Base-by-base conservation (phyloP, 148 eudicot species). In the Rheum nobile region DNA sequence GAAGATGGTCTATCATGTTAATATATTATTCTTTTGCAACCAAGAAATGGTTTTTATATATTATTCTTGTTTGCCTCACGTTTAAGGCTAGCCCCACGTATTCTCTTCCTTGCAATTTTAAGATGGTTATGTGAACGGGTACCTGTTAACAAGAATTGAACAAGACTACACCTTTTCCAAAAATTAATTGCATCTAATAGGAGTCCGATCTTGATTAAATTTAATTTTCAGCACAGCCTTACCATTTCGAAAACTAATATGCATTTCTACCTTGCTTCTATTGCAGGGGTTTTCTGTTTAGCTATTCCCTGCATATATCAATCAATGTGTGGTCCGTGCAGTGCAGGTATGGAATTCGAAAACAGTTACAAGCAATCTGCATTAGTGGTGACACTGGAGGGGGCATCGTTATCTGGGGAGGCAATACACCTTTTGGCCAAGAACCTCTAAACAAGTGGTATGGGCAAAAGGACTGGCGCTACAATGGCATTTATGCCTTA, bases 401-500 rank as follows among this genome's bases (percentile, higher is more conserved):
- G 79, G 90, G 82, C 74, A 93, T 93, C 48, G 89, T 79, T 82
- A 77, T 81, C 35, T 93, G 97, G 97, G 83, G 47, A 72, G 83
- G 85, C 71, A 75, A 52, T 74, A 39, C 71, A 71, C 91, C 95
- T 63, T 91, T 88, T 76, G 80, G 74, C 50, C 82, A 82, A 80
- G 85, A 77, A 67, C 95, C 98, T 28, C 70, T 85, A 72, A 89
- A 82, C 77, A 89, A 80, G 72, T 80, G 91, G 84, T 77, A 72
- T 31, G 97, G 88, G 82, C 78, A 88, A 78, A 89, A 89, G 73
- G 97, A 93, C 82, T 93, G 98, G 98, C 92, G 98, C 67, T 93
- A 91, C 77, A 91, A 88, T 84, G 98, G 98, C 29, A 91, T 93
- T 76, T 96, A 91, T 71, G 90, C 97, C 42, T 82, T 93, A 67